These are phyloP conservation scores for Cantharellus cinnabarinus DNA, from an alignment of 768 basidiomycete genomes.

Conservation along the genomic window DNA sequence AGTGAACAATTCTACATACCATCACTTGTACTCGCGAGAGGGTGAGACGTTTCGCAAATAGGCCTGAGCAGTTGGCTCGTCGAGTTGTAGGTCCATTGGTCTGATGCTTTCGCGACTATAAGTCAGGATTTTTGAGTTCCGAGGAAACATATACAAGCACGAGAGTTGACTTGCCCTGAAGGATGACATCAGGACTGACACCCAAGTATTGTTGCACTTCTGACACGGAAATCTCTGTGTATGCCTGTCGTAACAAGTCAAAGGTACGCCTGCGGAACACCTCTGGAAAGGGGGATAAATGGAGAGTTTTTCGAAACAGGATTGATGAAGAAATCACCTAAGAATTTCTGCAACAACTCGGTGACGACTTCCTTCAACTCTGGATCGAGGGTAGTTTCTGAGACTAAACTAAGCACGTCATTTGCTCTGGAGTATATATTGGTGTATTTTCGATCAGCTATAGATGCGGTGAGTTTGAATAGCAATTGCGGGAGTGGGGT, in stretches of 20 bases:
- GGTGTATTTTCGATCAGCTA: constrained; percentile 33
- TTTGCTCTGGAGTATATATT: constrained; percentile 23
- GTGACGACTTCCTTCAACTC: not conserved
- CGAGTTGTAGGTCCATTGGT: not conserved
- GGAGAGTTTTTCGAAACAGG: not conserved
- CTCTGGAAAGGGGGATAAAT: not conserved
- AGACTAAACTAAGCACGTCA: not conserved
- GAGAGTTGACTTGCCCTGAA: not conserved
- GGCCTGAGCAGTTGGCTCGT: not conserved
- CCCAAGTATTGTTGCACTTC: not conserved
- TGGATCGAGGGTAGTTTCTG: not conserved
- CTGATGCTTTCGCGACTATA: not conserved
- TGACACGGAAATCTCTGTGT: not conserved
- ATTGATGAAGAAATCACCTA: not conserved
- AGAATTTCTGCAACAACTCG: not conserved
- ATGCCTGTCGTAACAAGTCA: not conserved
- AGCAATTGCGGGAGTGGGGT: constrained; percentile 30
- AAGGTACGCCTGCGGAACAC: not conserved
- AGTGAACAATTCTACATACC: not conserved
- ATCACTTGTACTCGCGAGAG: not conserved
- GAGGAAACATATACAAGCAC: not conserved
- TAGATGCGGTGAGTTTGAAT: constrained; percentile 27
- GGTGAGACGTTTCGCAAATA: not conserved
- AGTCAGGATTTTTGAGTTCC: not conserved
- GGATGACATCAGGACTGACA: not conserved